Evolutionary conservation across 257 asterid species (phyloP).

Genomic region (Jacaranda mimosifolia): DNA sequence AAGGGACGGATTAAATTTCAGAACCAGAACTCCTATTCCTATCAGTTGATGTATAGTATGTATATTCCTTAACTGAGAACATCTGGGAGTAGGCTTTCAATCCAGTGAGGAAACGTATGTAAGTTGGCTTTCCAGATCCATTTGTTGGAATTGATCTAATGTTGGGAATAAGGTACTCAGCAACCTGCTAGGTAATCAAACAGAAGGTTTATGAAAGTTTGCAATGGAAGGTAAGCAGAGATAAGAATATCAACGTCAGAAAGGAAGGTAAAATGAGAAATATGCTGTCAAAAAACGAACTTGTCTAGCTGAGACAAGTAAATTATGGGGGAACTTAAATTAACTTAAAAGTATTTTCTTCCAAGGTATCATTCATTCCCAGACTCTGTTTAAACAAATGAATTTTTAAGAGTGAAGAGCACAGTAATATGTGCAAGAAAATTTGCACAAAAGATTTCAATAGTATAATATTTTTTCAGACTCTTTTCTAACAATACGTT

Average conservation of each 20-base stretch:
- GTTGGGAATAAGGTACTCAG: slow-evolving; percentile 81
- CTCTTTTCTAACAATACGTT: too few species aligned
- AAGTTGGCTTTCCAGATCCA: slow-evolving; percentile 85
- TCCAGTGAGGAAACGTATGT: slow-evolving; percentile 95
- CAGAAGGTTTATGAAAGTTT: not conserved
- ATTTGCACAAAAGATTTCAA: not conserved
- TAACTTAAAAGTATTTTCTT: not conserved
- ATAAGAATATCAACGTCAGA: not conserved
- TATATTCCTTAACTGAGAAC: slow-evolving; percentile 72
- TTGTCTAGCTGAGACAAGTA: not conserved
- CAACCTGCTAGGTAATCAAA: slow-evolving; percentile 63
- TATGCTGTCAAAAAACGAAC: not conserved
- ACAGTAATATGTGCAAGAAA: not conserved
- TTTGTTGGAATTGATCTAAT: slow-evolving; percentile 76
- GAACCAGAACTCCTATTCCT: not conserved
- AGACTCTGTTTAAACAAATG: not conserved
- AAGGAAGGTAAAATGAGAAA: not conserved
- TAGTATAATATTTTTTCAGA: not conserved
- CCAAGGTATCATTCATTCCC: not conserved
- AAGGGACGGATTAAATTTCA: slow-evolving; percentile 22
- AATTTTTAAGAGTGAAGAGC: not conserved
- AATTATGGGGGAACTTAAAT: not conserved
- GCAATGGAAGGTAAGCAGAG: not conserved
- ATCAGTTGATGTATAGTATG: not conserved
- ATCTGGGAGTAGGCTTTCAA: slow-evolving; percentile 93